Evolutionary conservation across 345 rosid genomes (phyloP).

Genomic region (Corchorus olitorius): DNA sequence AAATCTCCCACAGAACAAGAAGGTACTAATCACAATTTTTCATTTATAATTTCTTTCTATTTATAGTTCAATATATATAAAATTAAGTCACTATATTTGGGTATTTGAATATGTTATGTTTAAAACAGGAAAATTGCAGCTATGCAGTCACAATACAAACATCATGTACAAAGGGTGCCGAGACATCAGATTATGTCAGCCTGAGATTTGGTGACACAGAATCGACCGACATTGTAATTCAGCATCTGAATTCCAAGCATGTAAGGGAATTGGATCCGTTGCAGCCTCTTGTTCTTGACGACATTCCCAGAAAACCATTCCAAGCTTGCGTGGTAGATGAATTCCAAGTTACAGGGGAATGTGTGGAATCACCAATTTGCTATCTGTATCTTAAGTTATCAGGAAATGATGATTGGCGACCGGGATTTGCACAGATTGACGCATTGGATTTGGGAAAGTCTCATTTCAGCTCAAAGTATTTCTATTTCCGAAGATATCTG

Average conservation of each 20-base stretch:
- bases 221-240: conserved; percentile 42
- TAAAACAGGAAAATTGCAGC: conserved; percentile 37
- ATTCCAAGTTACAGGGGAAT: conserved; percentile 39
- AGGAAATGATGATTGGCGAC: conserved; percentile 56
- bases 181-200: conserved; percentile 42
- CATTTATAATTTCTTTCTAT: not conserved
- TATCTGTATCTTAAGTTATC: conserved; percentile 43
- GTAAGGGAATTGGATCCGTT: conserved; percentile 41
- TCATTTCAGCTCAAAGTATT: conserved; percentile 37
- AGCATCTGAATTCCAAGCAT: conserved; percentile 42
- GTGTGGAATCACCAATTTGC: conserved; percentile 45
- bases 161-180: conserved; percentile 47
- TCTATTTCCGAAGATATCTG: conserved; percentile 48
- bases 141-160: conserved; percentile 53
- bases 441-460: conserved; percentile 30
- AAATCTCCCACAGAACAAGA: not conserved
- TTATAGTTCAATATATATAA: not conserved
- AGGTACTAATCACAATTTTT: not conserved
- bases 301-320: conserved; percentile 47
- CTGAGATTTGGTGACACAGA: conserved; percentile 49
- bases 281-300: conserved; percentile 38
- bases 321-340: conserved; percentile 54
- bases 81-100: not conserved
- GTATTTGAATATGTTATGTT: not conserved
- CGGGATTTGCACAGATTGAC: conserved; percentile 44